Evolutionary conservation across 371 early-diverging fungal genomes (phyloP).

Genomic region (Syncephalastrum monosporum): DNA sequence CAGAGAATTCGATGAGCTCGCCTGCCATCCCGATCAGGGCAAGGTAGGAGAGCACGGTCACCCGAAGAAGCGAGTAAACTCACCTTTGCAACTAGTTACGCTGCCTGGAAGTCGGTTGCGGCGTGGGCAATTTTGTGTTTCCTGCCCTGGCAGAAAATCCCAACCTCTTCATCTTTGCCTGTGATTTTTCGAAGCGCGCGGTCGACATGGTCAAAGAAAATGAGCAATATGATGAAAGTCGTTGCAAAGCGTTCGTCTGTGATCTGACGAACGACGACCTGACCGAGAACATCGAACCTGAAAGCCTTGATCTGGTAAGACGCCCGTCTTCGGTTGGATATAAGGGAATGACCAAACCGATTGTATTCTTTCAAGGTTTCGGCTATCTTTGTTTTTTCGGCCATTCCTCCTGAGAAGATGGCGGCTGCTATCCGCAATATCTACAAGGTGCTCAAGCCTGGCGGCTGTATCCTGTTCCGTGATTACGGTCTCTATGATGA

Average conservation of each 20-base stretch:
- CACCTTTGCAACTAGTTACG: conserved; percentile 16
- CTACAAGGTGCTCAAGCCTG: conserved; percentile 65
- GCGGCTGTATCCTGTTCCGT: conserved; percentile 79
- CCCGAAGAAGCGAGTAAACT: not conserved
- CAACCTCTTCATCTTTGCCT: conserved; percentile 72
- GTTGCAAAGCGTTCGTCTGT: conserved; percentile 83
- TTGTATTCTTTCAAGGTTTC: conserved; percentile 48
- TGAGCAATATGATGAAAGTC: conserved; percentile 53
- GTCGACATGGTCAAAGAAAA: conserved; percentile 77
- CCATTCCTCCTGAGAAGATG: conserved; percentile 84
- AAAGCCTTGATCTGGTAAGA: conserved; percentile 66
- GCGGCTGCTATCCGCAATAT: conserved; percentile 66
- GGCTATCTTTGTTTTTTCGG: conserved; percentile 81
- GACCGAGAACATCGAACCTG: conserved; percentile 59
- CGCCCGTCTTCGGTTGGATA: not conserved
- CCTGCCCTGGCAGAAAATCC: conserved; percentile 82
- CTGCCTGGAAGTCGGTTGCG: conserved; percentile 89
- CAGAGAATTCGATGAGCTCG: conserved; percentile 89
- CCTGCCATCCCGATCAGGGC: conserved; percentile 24
- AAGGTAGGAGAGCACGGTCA: conserved; percentile 4
- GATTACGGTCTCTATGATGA: conserved; percentile 91
- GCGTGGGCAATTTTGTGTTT: conserved; percentile 95
- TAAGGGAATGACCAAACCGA: not conserved
- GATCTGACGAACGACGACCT: conserved; percentile 73
- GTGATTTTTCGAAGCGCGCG: conserved; percentile 83